Base-by-base conservation (phyloP, 768 basidiomycete genomes). In the Lactarius quietus region DNA sequence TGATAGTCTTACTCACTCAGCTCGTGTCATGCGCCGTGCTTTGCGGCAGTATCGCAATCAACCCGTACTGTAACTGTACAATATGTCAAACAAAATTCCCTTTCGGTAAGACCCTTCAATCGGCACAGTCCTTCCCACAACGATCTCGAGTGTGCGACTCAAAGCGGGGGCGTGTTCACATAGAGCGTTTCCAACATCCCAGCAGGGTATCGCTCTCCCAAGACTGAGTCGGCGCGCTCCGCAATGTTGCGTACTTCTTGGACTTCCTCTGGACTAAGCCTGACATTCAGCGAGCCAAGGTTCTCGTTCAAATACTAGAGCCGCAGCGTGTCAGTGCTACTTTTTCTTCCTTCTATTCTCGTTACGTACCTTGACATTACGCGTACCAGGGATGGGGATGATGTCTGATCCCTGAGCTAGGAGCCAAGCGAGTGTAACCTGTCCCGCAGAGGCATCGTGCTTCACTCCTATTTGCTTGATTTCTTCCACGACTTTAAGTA, bases 401-500 rank as follows among this genome's bases (percentile, higher is more conserved):
- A 84, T 72, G 59, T 82, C 78, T 17, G 76, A 69, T 3, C 81
- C 81, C 71, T 83, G 80, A 15, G 79, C 77, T 10, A 83, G 73
- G 10, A 82, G 72, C 81, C 80, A 83, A 0, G 82, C 83, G n/a
- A 86, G 76, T 1, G 78, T 69, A 35, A 83, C 73, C 70, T 84
- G 83, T 2, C 80, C 79, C 3, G 79, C 71, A 9, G 82, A 81
- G 12, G 76, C 79, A 43, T 75, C 67, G 63, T 82, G 74, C 57
- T 76, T 78, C 51, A 69, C 68, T 15, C 74, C 79, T 41, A 81
- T 74, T 58, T 64, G 59, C 61, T 75, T 69, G 17, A 83, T 67
- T 29, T 71, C 71, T 36, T 81, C 73, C 2, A 74, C 79, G n/a
- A 81, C 63, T 17, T 73, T 70, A 17, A 80, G 71, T 57, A 79